These are phyloP conservation scores for Chrysochromulina tobinii DNA, from an alignment of 78 protist species.

Conservation along the genomic window DNA sequence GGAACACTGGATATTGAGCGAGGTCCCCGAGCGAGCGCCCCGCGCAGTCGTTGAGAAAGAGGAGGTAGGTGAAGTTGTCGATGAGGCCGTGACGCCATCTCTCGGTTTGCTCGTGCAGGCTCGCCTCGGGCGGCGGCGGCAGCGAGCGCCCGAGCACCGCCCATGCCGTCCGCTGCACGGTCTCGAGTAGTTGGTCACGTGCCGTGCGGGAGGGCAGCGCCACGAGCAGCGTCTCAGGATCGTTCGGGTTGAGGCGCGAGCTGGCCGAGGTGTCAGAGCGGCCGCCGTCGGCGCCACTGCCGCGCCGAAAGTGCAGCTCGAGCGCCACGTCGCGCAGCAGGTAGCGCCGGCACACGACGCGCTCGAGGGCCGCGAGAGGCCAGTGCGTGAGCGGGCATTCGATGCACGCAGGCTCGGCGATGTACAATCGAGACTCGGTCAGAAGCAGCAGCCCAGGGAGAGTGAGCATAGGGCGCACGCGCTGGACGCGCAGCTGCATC, in stretches of 20 bases:
- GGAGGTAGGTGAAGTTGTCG: conserved; percentile 73
- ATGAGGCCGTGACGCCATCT: conserved; percentile 3
- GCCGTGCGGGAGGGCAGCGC: neutral
- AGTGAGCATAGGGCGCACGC: neutral
- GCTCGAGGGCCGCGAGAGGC: neutral
- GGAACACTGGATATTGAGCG: conserved; percentile 88
- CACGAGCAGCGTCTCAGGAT: neutral
- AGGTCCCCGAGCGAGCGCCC: conserved; percentile 81
- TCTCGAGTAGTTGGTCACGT: neutral
- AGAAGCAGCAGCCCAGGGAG: neutral
- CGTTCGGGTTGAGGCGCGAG: neutral
- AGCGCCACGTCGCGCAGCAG: neutral
- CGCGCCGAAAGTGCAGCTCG: neutral
- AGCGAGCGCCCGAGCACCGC: neutral
- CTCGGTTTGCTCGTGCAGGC: neutral
- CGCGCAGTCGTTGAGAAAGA: conserved; percentile 85
- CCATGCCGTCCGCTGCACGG: neutral
- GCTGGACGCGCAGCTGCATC: neutral
- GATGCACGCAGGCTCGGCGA: neutral
- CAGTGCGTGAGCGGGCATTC: neutral
- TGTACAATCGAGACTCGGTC: neutral
- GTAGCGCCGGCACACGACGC: neutral
- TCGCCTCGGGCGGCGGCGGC: neutral
- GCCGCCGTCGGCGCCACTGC: neutral
- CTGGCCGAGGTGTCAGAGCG: neutral